Evolutionary conservation across 352 stramenopile species (phyloP).

Genomic region (Phytophthora citricola): DNA sequence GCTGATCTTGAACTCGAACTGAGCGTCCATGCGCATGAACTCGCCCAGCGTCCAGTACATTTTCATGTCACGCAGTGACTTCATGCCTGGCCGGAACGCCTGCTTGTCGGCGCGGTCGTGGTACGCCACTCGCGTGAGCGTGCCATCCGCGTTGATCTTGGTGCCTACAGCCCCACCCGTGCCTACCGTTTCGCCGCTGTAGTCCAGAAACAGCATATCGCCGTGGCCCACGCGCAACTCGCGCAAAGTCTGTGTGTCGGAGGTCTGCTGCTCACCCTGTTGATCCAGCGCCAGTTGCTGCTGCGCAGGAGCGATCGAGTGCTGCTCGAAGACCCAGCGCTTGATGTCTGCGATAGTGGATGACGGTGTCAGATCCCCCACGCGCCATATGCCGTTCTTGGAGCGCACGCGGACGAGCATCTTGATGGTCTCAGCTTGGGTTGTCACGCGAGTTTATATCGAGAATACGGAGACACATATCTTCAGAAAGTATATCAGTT

Average conservation of each 20-base stretch:
- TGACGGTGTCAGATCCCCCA: constrained; percentile 63
- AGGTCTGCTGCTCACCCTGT: constrained; percentile 39
- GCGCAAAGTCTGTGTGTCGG: constrained; percentile 63
- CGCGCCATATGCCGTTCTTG: constrained; percentile 90
- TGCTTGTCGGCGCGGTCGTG: constrained; percentile 79
- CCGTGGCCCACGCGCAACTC: constrained; percentile 72
- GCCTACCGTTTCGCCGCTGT: constrained; percentile 70
- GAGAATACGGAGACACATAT: constrained; percentile 9
- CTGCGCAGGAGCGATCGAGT: constrained; percentile 58
- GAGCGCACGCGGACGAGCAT: constrained; percentile 89
- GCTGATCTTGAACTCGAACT: constrained; percentile 98
- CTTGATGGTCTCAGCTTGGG: not conserved
- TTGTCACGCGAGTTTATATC: not conserved
- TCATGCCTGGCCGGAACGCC: constrained; percentile 95
- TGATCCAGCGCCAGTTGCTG: constrained; percentile 72
- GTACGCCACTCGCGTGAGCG: constrained; percentile 80
- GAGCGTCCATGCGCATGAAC: constrained; percentile 97
- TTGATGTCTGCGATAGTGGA: constrained; percentile 81
- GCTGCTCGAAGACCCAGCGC: constrained; percentile 75
- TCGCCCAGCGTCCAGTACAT: constrained; percentile 98
- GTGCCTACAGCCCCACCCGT: constrained; percentile 56
- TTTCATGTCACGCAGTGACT: constrained; percentile 97
- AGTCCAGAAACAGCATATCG: constrained; percentile 84
- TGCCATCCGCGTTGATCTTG: constrained; percentile 85
- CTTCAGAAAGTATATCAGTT: too few relatives aligned